A percentile compares a stretch with the other conserved stretches of the same genome.
These are phyloP conservation scores for Ambrosia hybrid DNA, from an alignment of 140 eudicot species.

Conservation along the genomic window DNA sequence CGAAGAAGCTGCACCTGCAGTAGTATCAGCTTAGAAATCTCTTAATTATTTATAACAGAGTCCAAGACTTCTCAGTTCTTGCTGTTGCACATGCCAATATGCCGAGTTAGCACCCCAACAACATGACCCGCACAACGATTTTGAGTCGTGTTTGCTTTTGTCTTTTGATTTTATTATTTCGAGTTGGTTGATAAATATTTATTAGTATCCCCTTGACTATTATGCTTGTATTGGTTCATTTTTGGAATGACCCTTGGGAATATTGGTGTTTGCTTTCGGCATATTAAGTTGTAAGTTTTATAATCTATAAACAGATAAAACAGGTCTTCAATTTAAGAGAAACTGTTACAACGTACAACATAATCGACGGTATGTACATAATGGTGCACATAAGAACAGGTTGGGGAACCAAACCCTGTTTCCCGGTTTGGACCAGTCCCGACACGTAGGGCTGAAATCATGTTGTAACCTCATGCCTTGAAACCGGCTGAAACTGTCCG, in stretches of 20 bases:
- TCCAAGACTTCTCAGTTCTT: conserved; percentile 5
- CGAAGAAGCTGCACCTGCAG: conserved; percentile 43
- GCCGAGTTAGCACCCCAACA: not conserved
- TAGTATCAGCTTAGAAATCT: conserved; percentile 36
- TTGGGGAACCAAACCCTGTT: no score
- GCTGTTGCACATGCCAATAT: not conserved
- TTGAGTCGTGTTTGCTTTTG: conserved; percentile 17
- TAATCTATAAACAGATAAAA: not conserved
- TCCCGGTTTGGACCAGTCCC: no score
- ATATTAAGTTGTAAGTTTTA: not conserved
- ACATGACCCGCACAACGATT: not conserved
- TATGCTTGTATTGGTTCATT: conserved; percentile 1
- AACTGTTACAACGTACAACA: not conserved
- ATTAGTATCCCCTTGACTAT: not conserved
- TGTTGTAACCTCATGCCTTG: no score
- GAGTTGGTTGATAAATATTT: not conserved
- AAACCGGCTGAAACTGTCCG: no score
- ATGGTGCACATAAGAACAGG: no score
- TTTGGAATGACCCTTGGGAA: not conserved
- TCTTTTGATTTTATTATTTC: not conserved
- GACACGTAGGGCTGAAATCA: no score
- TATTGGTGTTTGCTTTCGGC: not conserved
- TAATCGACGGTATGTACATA: no score
- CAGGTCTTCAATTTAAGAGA: not conserved
- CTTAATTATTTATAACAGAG: conserved; percentile 3